A percentile compares a stretch with the other conserved stretches of the same genome.
Conservation (phyloP, 495 filamentous ascomycete species). For the Trichoderma erinaceum region DNA sequence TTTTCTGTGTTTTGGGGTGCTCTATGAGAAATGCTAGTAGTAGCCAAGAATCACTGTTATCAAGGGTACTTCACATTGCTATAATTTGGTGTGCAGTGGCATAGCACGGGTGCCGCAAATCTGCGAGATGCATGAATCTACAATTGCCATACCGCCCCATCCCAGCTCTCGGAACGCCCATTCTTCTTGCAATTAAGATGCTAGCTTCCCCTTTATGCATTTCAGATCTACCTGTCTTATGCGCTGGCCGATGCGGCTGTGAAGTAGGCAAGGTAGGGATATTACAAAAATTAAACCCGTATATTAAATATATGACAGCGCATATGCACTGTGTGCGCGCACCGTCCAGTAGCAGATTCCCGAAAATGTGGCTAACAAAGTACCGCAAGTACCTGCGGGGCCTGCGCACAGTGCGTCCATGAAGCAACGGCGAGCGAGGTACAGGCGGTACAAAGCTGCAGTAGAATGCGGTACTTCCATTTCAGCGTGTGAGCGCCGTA, state of each 20-base stretch:
- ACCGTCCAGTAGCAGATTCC: background rate
- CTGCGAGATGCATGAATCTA: no score
- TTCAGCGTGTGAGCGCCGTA: background rate
- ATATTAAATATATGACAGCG: background rate
- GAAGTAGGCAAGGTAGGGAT: background rate
- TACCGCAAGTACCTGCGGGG: background rate
- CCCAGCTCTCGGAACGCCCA: no score
- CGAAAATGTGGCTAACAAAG: background rate
- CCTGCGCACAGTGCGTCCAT: background rate
- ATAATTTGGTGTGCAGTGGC: no score
- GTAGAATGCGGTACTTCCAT: background rate
- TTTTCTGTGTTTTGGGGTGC: background rate
- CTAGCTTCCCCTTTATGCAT: no score
- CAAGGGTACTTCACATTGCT: no score
- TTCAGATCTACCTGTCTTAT: no score
- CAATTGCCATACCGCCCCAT: no score
- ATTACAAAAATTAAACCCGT: background rate
- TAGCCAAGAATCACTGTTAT: no score
- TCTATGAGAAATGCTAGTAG: background rate
- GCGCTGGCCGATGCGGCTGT: no score
- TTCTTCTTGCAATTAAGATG: no score
- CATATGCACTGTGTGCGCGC: background rate
- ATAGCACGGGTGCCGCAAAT: no score
- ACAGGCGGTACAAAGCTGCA: background rate
- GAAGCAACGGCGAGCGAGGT: no score